A percentile compares a stretch with the other conserved stretches of the same genome.
Conservation (phyloP, 2,329 filamentous ascomycete species). For the Xylariaceae sp. region DNA sequence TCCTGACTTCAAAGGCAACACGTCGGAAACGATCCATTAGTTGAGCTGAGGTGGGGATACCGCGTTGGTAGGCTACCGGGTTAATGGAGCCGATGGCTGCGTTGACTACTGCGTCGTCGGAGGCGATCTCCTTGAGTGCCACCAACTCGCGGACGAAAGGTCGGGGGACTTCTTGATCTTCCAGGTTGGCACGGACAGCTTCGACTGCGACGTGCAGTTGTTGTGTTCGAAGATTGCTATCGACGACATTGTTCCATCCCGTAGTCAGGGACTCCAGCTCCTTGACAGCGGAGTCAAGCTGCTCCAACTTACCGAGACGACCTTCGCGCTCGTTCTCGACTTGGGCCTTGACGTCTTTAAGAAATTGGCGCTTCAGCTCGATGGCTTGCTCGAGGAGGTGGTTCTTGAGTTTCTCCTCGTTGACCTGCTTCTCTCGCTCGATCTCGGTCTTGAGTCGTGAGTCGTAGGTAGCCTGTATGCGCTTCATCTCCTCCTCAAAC, state of each 20-base stretch:
- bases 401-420: conserved; percentile 81
- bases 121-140: conserved; percentile 87
- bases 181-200: conserved; percentile 80
- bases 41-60: conserved; percentile 78
- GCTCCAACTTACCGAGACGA: conserved; percentile 79
- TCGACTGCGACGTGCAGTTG: conserved; percentile 96
- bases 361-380: conserved; percentile 80
- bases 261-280: conserved; percentile 85
- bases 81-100: conserved; percentile 97
- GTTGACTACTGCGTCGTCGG: conserved; percentile 79
- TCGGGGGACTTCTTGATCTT: conserved; percentile 68
- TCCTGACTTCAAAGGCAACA: conserved; percentile 87
- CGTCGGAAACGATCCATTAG: conserved; percentile 94
- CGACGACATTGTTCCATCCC: conserved; percentile 87
- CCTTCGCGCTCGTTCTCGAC: conserved; percentile 88
- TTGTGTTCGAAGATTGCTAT: conserved; percentile 88
- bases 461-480: conserved; percentile 74
- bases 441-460: conserved; percentile 76
- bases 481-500: conserved; percentile 81
- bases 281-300: conserved; percentile 72
- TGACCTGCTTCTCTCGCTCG: conserved; percentile 73
- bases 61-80: conserved; percentile 87
- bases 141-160: conserved; percentile 93
- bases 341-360: conserved; percentile 70
- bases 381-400: conserved; percentile 88